Conservation (phyloP, 306 rosid genomes). For the Ammopiptanthus mongolicus region DNA sequence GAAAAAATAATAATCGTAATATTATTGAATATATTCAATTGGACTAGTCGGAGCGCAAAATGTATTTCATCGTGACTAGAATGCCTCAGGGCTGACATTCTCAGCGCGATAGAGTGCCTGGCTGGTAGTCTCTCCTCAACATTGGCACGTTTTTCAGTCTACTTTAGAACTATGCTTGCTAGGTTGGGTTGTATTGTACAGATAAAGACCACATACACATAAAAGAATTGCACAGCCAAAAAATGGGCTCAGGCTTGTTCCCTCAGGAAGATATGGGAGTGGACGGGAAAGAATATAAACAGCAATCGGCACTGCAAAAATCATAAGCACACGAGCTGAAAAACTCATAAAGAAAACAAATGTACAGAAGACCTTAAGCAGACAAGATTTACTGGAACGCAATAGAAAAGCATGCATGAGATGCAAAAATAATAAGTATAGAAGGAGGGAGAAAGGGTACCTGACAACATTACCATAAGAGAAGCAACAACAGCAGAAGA, state of each 20-base stretch:
- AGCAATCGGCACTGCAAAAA: constrained; percentile 78
- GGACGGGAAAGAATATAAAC: constrained; percentile 73
- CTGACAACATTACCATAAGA: constrained; percentile 78
- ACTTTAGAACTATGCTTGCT: constrained; percentile 30
- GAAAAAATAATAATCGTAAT: background rate
- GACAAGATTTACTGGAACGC: background rate
- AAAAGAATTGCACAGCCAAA: constrained; percentile 76
- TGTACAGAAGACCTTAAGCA: background rate
- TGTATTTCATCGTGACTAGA: background rate
- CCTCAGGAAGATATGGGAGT: constrained; percentile 69
- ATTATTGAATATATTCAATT: background rate
- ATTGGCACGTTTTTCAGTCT: constrained; percentile 13
- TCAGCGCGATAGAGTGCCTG: background rate
- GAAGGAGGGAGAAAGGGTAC: constrained; percentile 32
- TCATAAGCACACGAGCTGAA: constrained; percentile 11
- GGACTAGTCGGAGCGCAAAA: no score
- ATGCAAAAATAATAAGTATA: background rate
- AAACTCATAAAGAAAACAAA: background rate
- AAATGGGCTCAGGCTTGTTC: constrained; percentile 65
- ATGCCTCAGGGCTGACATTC: background rate
- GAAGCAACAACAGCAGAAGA: constrained; percentile 83
- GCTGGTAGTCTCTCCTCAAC: background rate
- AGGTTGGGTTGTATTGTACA: constrained; percentile 50
- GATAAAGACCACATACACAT: constrained; percentile 60
- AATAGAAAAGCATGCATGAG: background rate